Conservation (phyloP, 192 early-diverging fungal genomes). For the Chytriomyces hyalinus region DNA sequence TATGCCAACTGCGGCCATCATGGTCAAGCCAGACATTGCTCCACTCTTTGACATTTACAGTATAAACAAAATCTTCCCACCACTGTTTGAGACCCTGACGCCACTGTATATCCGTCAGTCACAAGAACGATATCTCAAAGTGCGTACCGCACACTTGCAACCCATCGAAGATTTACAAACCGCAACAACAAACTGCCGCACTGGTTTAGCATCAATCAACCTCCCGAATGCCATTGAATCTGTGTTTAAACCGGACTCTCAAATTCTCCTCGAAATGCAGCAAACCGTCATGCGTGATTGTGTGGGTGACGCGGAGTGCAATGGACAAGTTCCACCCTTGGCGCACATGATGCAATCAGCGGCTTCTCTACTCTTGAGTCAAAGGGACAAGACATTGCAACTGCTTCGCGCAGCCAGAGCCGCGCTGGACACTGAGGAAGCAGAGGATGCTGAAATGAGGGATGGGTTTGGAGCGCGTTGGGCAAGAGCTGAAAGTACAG, state of each 20-base stretch:
- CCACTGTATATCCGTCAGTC: background rate
- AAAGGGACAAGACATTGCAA: background rate
- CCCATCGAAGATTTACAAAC: background rate
- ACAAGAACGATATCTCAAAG: background rate
- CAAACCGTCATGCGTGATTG: background rate
- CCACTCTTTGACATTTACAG: background rate
- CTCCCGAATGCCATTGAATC: slow-evolving; percentile 2
- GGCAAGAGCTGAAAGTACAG: background rate
- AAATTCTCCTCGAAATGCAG: slow-evolving; percentile 4
- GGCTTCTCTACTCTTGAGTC: background rate
- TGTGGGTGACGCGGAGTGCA: background rate
- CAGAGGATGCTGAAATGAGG: slow-evolving; percentile 1
- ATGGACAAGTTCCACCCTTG: background rate
- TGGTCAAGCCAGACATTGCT: slow-evolving; percentile 11
- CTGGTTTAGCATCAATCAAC: background rate
- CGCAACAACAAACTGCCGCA: background rate
- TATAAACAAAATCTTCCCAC: background rate
- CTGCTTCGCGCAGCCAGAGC: background rate
- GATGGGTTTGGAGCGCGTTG: background rate
- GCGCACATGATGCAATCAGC: background rate
- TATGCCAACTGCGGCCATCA: background rate
- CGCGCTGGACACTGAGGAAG: slow-evolving; percentile 5
- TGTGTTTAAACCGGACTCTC: background rate
- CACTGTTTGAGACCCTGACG: slow-evolving; percentile 2
- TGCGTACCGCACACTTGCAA: background rate